A percentile compares a stretch with the other conserved stretches of the same genome.
These are phyloP conservation scores for Exserohilum turcica DNA, from an alignment of 2,329 filamentous ascomycete species.

Conservation along the genomic window DNA sequence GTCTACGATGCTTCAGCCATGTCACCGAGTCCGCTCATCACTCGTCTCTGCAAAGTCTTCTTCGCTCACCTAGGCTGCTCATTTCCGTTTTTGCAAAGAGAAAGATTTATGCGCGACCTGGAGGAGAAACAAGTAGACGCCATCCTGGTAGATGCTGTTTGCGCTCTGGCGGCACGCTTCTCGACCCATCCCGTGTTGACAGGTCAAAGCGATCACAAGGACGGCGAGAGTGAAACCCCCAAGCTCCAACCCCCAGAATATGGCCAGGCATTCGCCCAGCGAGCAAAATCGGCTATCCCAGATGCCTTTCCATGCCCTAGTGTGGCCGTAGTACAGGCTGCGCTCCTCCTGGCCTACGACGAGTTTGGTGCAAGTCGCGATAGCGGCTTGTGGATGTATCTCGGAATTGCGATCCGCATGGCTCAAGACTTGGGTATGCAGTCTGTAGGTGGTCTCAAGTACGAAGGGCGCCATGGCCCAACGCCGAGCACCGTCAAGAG, in stretches of 20 bases:
- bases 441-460: conserved; percentile 74
- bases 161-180: conserved; percentile 80
- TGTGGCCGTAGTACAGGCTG: conserved; percentile 82
- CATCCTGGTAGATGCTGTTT: conserved; percentile 85
- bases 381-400: conserved; percentile 91
- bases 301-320: conserved; percentile 84
- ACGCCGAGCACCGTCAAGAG: conserved; percentile 61
- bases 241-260: conserved; percentile 63
- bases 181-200: conserved; percentile 64
- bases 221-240: conserved; percentile 20
- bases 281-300: conserved; percentile 80
- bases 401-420: conserved; percentile 85
- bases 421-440: conserved; percentile 80
- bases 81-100: conserved; percentile 78
- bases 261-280: conserved; percentile 77
- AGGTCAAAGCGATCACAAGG: conserved; percentile 55
- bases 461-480: conserved; percentile 60
- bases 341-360: conserved; percentile 82
- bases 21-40: conserved; percentile 75
- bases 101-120: conserved; percentile 74
- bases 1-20: conserved; percentile 77
- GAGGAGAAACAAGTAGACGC: conserved; percentile 81
- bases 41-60: conserved; percentile 77
- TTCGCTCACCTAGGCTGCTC: conserved; percentile 83
- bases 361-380: conserved; percentile 88